Evolutionary conservation across 345 rosid genomes (phyloP).

Genomic region (Carallia brachiata): DNA sequence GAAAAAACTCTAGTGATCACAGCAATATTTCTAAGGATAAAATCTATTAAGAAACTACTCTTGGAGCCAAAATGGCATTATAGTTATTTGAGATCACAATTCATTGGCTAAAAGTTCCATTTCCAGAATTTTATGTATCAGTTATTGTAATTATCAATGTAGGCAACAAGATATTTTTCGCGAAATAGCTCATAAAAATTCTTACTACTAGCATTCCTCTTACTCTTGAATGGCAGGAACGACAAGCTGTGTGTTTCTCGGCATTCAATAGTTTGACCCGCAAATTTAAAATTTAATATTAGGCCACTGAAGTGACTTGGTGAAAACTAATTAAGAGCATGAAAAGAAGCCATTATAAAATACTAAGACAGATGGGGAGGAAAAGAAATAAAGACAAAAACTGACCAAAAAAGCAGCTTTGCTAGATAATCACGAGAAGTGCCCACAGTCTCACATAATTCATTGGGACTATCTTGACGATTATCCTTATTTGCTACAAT

Average conservation of each 20-base stretch:
- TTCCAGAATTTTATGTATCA: no score
- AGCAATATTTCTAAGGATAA: not conserved
- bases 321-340: not conserved
- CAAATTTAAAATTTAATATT: not conserved
- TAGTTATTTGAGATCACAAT: no score
- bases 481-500: conserved; percentile 25
- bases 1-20: not conserved
- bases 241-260: no score
- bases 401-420: conserved; percentile 87
- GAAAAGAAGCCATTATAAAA: no score
- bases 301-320: not conserved
- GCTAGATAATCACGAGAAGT: conserved; percentile 91
- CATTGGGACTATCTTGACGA: conserved; percentile 38
- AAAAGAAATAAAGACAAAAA: conserved; percentile 7
- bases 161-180: no score
- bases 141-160: no score
- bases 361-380: not conserved
- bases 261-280: not conserved
- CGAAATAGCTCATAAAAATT: no score
- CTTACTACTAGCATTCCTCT: no score
- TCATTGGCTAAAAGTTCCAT: no score
- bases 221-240: no score
- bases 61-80: no score
- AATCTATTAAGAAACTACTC: not conserved
- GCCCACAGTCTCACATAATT: conserved; percentile 40